Evolutionary conservation across 768 basidiomycete genomes (phyloP).

Genomic region (Hebeloma cylindrosporum): DNA sequence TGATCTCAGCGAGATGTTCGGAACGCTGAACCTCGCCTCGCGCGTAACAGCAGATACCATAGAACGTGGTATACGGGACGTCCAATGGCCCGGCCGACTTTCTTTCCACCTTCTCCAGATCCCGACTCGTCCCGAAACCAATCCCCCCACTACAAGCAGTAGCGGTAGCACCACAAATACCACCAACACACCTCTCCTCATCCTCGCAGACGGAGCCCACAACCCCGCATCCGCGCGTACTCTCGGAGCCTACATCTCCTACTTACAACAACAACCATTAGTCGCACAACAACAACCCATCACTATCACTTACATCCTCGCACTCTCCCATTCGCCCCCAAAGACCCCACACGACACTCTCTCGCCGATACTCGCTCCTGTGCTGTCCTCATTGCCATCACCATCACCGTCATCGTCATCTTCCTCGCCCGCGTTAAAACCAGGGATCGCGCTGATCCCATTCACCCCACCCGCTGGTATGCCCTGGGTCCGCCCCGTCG

Average conservation of each 20-base stretch:
- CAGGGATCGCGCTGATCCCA: conserved; percentile 50
- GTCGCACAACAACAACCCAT: conserved; percentile 19
- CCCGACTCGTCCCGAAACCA: conserved; percentile 1
- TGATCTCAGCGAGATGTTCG: neutral
- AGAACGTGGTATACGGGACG: conserved; percentile 53
- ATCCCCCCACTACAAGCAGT: conserved; percentile 1
- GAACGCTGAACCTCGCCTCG: conserved; percentile 16
- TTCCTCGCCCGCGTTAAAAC: neutral
- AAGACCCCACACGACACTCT: conserved; percentile 78
- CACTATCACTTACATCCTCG: conserved; percentile 71
- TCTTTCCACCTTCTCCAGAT: conserved; percentile 55
- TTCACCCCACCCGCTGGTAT: conserved; percentile 86
- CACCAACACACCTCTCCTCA: too few relatives aligned
- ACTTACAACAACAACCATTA: conserved; percentile 27
- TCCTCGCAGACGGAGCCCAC: conserved; percentile 93
- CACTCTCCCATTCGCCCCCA: conserved; percentile 83
- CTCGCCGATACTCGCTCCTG: conserved; percentile 55
- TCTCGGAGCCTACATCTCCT: conserved; percentile 63
- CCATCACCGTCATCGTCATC: conserved; percentile 9
- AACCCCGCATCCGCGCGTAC: conserved; percentile 76
- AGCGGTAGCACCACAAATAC: too few relatives aligned
- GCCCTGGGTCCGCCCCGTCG: conserved; percentile 86
- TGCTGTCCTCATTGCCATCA: conserved; percentile 23
- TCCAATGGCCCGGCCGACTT: conserved; percentile 82
- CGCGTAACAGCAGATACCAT: conserved; percentile 53